Evolutionary conservation across 2,329 filamentous ascomycete genomes (phyloP).

Genomic region (Trichophyton schoenleinii): DNA sequence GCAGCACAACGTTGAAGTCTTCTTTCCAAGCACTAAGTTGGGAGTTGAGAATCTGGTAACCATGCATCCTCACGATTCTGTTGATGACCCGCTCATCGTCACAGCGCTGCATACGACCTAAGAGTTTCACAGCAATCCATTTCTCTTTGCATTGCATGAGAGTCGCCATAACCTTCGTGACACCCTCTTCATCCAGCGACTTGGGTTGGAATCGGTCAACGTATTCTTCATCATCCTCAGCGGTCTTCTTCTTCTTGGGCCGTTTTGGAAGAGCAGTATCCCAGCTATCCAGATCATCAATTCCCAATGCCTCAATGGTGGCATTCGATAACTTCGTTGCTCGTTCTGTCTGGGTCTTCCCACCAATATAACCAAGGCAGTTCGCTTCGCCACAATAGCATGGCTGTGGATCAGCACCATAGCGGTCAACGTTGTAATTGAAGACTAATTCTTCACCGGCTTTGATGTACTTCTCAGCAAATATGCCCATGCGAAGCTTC

Average conservation of each 20-base stretch:
- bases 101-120: conserved; percentile 75
- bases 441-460: conserved; percentile 93
- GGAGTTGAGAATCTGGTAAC: conserved; percentile 86
- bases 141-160: conserved; percentile 98
- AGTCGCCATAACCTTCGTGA: conserved; percentile 89
- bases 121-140: conserved; percentile 94
- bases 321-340: conserved; percentile 81
- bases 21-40: conserved; percentile 72
- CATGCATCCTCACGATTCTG: conserved; percentile 88
- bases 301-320: conserved; percentile 88
- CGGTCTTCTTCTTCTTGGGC: conserved; percentile 79
- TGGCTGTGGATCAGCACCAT: conserved; percentile 89
- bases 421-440: conserved; percentile 98
- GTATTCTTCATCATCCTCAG: conserved; percentile 90
- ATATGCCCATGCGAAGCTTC: conserved; percentile 97
- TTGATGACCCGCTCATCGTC: conserved; percentile 78
- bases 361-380: conserved; percentile 91
- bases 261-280: conserved; percentile 81
- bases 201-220: conserved; percentile 76
- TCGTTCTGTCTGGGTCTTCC: conserved; percentile 92
- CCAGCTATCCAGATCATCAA: conserved; percentile 86
- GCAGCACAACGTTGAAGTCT: conserved; percentile 80
- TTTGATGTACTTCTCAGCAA: conserved; percentile 71
- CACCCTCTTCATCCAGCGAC: conserved; percentile 65
- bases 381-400: conserved; percentile 94